A percentile compares a stretch with the other conserved stretches of the same genome.
Conservation (phyloP, 352 stramenopile genomes). For the Phytopythium montanum region DNA sequence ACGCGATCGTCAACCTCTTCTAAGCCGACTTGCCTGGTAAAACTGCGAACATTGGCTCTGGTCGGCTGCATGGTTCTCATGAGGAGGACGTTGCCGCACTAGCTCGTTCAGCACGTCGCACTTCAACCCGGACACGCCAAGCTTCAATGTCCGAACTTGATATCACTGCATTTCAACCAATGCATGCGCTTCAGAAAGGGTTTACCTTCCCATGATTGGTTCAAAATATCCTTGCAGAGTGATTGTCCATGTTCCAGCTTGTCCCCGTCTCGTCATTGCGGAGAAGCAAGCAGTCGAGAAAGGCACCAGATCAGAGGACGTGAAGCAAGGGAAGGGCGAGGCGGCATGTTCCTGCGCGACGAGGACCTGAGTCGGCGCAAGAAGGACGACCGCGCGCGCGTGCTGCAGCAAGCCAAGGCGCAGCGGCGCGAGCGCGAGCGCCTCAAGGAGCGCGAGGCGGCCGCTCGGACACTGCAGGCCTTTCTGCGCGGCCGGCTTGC, state of each 20-base stretch:
- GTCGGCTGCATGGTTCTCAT: conserved; percentile 3
- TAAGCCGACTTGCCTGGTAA: too few species aligned
- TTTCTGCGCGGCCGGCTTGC: conserved; percentile 36
- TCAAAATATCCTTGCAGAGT: not conserved
- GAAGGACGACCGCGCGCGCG: conserved; percentile 33
- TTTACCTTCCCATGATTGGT: not conserved
- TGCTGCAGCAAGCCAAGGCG: conserved; percentile 51
- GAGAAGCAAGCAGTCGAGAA: conserved; percentile 4
- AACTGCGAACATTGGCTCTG: too few species aligned
- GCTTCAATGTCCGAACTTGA: not conserved
- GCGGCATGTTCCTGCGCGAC: conserved; percentile 49
- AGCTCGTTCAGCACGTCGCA: not conserved
- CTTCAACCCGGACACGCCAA: not conserved
- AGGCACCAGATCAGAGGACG: too few species aligned
- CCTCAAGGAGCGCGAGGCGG: conserved; percentile 32
- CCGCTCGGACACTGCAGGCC: conserved; percentile 33
- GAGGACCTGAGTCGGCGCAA: conserved; percentile 33
- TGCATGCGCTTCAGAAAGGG: not conserved
- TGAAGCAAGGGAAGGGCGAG: too few species aligned
- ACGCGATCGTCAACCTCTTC: conserved; percentile 74
- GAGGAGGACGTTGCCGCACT: too few species aligned
- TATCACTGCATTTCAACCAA: not conserved
- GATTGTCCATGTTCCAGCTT: not conserved
- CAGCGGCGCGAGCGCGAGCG: conserved; percentile 36
- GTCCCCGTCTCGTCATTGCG: not conserved